Evolutionary conservation across 1,284 basidiomycete genomes (phyloP).

Genomic region (Phlebopus sp.): DNA sequence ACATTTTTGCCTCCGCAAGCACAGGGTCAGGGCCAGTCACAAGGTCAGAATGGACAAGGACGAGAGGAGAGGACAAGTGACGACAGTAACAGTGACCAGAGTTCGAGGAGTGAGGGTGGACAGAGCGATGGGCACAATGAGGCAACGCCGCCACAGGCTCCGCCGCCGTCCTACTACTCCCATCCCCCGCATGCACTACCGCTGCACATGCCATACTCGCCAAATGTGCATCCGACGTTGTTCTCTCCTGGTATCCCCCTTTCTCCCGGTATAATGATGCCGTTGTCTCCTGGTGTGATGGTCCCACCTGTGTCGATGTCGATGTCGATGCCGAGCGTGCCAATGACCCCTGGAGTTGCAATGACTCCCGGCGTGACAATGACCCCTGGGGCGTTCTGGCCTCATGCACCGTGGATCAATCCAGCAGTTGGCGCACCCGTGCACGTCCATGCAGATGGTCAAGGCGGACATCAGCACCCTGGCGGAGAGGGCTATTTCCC

Average conservation of each 20-base stretch:
- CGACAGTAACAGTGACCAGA: background rate
- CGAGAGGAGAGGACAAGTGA: constrained; percentile 8
- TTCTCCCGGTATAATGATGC: constrained; percentile 29
- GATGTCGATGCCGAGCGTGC: constrained; percentile 20
- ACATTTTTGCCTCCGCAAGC: constrained; percentile 52
- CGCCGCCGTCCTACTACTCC: constrained; percentile 13
- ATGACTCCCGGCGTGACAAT: constrained; percentile 71
- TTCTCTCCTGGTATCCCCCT: constrained; percentile 33
- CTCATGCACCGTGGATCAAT: constrained; percentile 58
- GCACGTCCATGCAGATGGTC: constrained; percentile 18
- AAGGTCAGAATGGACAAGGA: constrained; percentile 14
- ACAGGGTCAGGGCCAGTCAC: constrained; percentile 4
- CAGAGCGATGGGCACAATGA: constrained; percentile 3
- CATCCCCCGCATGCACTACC: constrained; percentile 14
- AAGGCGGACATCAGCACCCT: constrained; percentile 11
- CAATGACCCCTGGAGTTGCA: constrained; percentile 61
- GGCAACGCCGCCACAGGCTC: constrained; percentile 10
- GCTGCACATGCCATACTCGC: constrained; percentile 21
- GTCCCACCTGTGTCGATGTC: constrained; percentile 18
- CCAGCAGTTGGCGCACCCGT: constrained; percentile 70
- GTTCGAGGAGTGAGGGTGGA: constrained; percentile 9
- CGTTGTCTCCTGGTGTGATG: constrained; percentile 27
- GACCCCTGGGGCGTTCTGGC: constrained; percentile 68
- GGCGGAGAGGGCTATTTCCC: constrained; percentile 43
- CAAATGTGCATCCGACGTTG: constrained; percentile 23